A percentile compares a stretch with the other conserved stretches of the same genome.
These are phyloP conservation scores for Apophysomyces trapeziformis DNA, from an alignment of 371 early-diverging fungal genomes.

Conservation along the genomic window DNA sequence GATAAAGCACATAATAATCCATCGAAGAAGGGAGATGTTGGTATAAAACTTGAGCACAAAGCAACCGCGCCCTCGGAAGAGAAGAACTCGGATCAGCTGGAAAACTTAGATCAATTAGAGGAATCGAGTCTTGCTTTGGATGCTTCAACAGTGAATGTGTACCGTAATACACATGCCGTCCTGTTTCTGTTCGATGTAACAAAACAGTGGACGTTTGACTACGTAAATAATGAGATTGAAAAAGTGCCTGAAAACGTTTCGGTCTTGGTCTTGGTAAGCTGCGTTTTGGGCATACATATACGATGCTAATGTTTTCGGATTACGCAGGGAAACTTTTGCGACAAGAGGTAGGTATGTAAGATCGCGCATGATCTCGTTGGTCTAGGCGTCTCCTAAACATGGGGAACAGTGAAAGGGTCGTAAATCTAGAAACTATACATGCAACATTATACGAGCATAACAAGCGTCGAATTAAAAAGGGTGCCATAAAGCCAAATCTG, in stretches of 20 bases:
- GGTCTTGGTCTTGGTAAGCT: constrained; percentile 59
- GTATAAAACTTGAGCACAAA: constrained; percentile 51
- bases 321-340: constrained; percentile 52
- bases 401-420: constrained; percentile 32
- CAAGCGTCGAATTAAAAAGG: constrained; percentile 44
- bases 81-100: constrained; percentile 13
- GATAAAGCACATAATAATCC: constrained; percentile 58
- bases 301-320: not conserved
- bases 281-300: not conserved
- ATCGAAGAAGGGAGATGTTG: constrained; percentile 21
- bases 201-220: constrained; percentile 70
- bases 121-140: constrained; percentile 48
- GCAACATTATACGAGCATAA: constrained; percentile 49
- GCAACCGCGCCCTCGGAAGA: constrained; percentile 13
- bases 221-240: constrained; percentile 52
- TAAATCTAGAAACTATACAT: constrained; percentile 43
- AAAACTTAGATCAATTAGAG: constrained; percentile 5
- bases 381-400: not conserved
- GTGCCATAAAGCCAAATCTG: constrained; percentile 57
- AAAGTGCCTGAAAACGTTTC: constrained; percentile 61
- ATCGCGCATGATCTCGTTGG: not conserved
- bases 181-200: constrained; percentile 66
- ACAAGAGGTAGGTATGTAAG: constrained; percentile 42
- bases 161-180: constrained; percentile 64
- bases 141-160: constrained; percentile 70